Base-by-base conservation (phyloP, 2,329 filamentous ascomycete species). In the Phaeosphaeria sp. region DNA sequence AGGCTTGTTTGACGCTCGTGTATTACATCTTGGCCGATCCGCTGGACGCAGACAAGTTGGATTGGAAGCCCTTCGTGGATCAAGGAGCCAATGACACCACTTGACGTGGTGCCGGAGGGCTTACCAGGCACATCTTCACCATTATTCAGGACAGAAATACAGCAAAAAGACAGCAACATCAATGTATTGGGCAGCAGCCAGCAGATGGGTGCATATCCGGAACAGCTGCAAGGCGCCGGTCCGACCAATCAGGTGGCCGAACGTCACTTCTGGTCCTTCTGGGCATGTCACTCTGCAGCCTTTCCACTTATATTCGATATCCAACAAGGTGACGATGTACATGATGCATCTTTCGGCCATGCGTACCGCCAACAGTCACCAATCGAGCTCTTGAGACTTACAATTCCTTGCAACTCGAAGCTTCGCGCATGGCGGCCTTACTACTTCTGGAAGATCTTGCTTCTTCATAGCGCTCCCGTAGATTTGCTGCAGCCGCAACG, bases 201-300 rank as follows among this genome's bases (percentile, higher is more conserved):
- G 62, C 66, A 69, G 65, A 62, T 69, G 59, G 67, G 65, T 71
- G 68, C 71, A 72, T 73, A 67, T 62, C 65, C 68, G 71, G 66
- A 58, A 75, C 70, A 67, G 51, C 66, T 63, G 67, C 65, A 70
- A 68, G 66, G 69, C 67, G 67, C 54, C 51, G 51, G 23, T 50
- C 52, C 46, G 53, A 63, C 74, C 73, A 76, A 76, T 76, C 63
- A 72, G 53, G 64, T 50, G 50, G 46, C 46, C 25, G 50, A 68
- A 70, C 63, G 54, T 58, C 63, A 52, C 60, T 46, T 68, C 55
- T 56, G 63, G 60, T 54, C 59, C 42, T 55, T 22, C 59, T 67
- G 60, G 59, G 63, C 69, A 61, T 50, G 39, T 54, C 51, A 51
- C 55, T 60, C 55, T 56, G 62, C 63, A 55, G 56, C 60, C 54